Conservation (phyloP, 306 rosid genomes). For the Castanea crenata region DNA sequence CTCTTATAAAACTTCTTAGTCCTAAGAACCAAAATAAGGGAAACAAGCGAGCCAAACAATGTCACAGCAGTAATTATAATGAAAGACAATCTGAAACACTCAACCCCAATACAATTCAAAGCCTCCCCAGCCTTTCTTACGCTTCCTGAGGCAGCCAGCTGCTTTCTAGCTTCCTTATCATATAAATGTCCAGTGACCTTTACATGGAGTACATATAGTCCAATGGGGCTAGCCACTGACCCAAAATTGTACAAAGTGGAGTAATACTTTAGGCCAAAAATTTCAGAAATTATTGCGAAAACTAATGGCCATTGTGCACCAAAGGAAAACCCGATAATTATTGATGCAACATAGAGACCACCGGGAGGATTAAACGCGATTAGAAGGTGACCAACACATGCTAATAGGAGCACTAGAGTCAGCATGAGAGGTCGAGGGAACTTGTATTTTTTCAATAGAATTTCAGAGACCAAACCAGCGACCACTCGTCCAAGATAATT, state of each 20-base stretch:
- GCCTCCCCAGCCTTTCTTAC: conserved; percentile 9
- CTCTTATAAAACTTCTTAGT: conserved; percentile 32
- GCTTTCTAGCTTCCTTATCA: conserved; percentile 40
- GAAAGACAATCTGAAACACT: conserved; percentile 40
- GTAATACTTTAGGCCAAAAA: conserved; percentile 76
- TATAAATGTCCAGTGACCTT: conserved; percentile 42
- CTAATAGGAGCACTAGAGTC: conserved; percentile 34
- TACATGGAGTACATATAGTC: conserved; percentile 40
- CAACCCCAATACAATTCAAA: conserved; percentile 37
- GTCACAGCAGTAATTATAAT: conserved; percentile 36
- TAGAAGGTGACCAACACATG: conserved; percentile 51
- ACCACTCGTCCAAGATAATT: conserved; percentile 47
- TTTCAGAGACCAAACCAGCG: conserved; percentile 50
- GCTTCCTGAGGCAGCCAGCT: conserved; percentile 18
- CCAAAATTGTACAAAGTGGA: conserved; percentile 81
- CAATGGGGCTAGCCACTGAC: conserved; percentile 64
- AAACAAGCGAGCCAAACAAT: conserved; percentile 36
- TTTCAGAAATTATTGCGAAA: conserved; percentile 78
- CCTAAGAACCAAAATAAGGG: conserved; percentile 30
- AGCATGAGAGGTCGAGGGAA: conserved; percentile 55
- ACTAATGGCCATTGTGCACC: conserved; percentile 88
- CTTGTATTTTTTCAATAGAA: conserved; percentile 28
- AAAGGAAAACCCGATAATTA: conserved; percentile 66
- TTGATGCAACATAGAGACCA: conserved; percentile 51
- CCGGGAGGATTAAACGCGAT: conserved; percentile 42